A percentile compares a stretch with the other conserved stretches of the same genome.
Conservation (phyloP, 257 asterid species). For the Scutellaria minor region DNA sequence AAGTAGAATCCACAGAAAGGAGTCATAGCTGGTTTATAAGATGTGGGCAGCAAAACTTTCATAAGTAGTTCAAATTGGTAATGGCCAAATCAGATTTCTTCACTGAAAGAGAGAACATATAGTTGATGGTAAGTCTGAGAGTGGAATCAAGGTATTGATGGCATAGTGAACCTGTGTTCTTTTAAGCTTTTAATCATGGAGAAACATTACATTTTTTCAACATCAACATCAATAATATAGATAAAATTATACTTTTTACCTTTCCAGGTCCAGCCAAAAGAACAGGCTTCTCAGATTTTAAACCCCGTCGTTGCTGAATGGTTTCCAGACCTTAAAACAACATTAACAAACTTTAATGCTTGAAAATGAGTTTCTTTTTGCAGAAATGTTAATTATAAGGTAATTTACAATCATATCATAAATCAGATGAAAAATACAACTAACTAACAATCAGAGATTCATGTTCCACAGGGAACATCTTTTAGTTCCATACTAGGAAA, state of each 20-base stretch:
- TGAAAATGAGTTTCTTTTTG: no score
- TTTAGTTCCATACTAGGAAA: background rate
- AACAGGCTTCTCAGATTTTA: slow-evolving; percentile 75
- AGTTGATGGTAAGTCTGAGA: no score
- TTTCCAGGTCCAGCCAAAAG: slow-evolving; percentile 97
- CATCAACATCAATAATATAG: background rate
- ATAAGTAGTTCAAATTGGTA: background rate
- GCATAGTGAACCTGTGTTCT: no score
- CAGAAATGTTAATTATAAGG: no score
- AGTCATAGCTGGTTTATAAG: background rate
- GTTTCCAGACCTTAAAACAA: slow-evolving; percentile 67
- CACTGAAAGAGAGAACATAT: background rate
- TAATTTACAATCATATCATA: background rate
- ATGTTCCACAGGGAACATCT: background rate
- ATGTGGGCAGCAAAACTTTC: no score
- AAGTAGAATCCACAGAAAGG: background rate
- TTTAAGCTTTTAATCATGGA: background rate
- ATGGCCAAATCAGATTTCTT: background rate
- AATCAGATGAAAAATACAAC: background rate
- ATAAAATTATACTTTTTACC: slow-evolving; percentile 41
- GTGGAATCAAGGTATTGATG: no score
- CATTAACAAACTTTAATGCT: background rate
- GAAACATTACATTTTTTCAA: background rate
- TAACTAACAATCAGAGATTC: background rate
- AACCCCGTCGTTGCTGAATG: slow-evolving; percentile 81